Percentiles rank a stretch among this genome's conserved stretches.
Conservation (phyloP, 2,329 filamentous ascomycete species). For the Ceratocystis huliohia region DNA sequence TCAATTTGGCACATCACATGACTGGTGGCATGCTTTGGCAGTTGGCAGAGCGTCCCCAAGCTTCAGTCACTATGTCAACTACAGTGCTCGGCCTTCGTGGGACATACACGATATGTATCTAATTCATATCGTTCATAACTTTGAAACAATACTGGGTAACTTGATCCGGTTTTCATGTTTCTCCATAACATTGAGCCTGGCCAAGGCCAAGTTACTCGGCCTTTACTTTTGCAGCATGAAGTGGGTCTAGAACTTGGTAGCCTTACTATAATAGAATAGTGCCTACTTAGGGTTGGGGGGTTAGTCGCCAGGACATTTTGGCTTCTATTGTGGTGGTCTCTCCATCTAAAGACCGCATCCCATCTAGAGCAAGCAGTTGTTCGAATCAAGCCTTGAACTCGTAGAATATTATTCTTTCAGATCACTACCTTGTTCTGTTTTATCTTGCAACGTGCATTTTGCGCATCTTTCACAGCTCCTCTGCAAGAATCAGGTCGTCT, state of each 20-base stretch:
- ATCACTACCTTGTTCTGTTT: neutral
- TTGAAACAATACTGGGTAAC: no score
- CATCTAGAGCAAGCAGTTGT: neutral
- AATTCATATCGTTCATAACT: no score
- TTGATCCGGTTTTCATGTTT: no score
- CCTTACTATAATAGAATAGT: neutral
- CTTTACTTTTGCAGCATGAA: neutral
- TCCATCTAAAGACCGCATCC: neutral
- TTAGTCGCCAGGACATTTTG: slow-evolving; percentile 1
- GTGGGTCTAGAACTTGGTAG: neutral
- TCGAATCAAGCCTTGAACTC: neutral
- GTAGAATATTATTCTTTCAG: neutral
- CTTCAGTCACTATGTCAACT: no score
- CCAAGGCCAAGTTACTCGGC: neutral
- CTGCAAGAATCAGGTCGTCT: neutral
- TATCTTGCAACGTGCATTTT: neutral
- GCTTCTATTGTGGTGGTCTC: neutral
- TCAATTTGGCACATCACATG: no score
- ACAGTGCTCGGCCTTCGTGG: no score
- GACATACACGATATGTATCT: no score
- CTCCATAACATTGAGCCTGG: no score
- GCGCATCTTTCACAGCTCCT: neutral
- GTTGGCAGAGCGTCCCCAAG: no score
- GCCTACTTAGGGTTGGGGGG: neutral
- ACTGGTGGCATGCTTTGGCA: no score